Evolutionary conservation across 305 asterid species (phyloP), one percentile per base, ranked within the genome.

Genomic region (Rubia occidens): DNA sequence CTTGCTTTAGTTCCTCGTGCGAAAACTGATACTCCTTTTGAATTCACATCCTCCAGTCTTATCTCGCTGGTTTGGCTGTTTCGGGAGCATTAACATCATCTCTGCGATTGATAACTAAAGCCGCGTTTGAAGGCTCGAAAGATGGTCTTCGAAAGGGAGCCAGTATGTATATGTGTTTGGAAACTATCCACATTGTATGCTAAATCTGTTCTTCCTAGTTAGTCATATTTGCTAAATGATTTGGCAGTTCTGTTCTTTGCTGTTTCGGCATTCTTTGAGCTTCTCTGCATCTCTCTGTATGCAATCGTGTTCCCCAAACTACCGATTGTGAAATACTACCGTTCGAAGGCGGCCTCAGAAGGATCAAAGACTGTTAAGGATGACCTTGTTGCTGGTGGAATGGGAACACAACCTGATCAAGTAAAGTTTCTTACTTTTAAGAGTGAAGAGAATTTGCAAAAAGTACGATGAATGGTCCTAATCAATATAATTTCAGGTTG

Each of bases 71-170:
- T 2, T 45, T 75, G 74, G 86, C 84, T 70, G 84, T 81, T 11
- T 82, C 86, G 4, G 85, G 88, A 11, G 86, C 78, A 56, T 68
- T 82, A 29, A 80, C 85, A 67, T 82, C 88, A n/a, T 81, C 72
- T 26, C 63, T 82, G 76, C 74, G 86, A 73, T 69, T 82, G 44
- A 76, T 84, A 37, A 84, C 86, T n/a, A 84, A 78, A 71, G 88
- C 83, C 13, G 76, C 76, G 42, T 84, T 79, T 49, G 74, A 74
- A 32, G 72, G 71, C 69, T 71, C 84, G 5, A 64, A 76, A 40
- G 72, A 74, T 45, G 86, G 81, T 18, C 86, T 82, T 15, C 83
- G 81, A 8, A 84, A 82, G 63, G 82, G 88, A 71, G 88, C 82
- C 56, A 69, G 84, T 81, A 75, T 60, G 81, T 21, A n/a, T 40